These are phyloP conservation scores for Lachnum nothofagi DNA, from an alignment of 2,329 filamentous ascomycete genomes.

Conservation along the genomic window DNA sequence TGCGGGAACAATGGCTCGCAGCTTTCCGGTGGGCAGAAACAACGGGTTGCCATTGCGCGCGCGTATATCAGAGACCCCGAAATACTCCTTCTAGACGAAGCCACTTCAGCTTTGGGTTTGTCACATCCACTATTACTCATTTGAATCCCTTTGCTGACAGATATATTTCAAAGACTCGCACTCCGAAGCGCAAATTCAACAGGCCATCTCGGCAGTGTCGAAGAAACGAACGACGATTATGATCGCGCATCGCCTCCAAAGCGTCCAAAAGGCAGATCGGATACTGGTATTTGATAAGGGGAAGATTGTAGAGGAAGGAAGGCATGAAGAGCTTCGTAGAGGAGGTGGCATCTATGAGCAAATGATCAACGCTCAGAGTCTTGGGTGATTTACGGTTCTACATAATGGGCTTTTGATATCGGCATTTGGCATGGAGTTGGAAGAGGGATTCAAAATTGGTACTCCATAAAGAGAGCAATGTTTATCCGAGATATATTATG, in stretches of 20 bases:
- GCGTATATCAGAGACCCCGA: constrained; percentile 67
- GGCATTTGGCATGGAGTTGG: not conserved
- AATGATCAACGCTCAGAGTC: constrained; percentile 23
- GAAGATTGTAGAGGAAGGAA: constrained; percentile 47
- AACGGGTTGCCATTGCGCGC: constrained; percentile 72
- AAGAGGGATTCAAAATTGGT: not conserved
- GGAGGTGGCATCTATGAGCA: constrained; percentile 42
- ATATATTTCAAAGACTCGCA: constrained; percentile 34
- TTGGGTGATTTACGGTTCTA: constrained; percentile 8
- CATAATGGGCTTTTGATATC: not conserved
- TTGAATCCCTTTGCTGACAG: not conserved
- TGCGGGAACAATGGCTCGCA: constrained; percentile 68
- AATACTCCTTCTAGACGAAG: constrained; percentile 74
- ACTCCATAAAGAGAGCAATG: not conserved
- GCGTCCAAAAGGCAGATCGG: constrained; percentile 50
- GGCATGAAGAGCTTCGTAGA: constrained; percentile 50
- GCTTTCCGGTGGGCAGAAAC: constrained; percentile 73
- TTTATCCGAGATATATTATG: not conserved
- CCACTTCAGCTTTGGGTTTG: constrained; percentile 70
- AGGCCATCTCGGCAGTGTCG: constrained; percentile 56
- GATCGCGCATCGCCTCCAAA: constrained; percentile 54
- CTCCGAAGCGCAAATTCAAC: constrained; percentile 59
- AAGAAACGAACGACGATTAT: constrained; percentile 51
- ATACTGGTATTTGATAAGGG: constrained; percentile 55
- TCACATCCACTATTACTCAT: constrained; percentile 24